Percentiles rank a stretch among this genome's conserved stretches.
phyloP scores from a whole-genome alignment of 148 eudicot genomes.

The Polygonum aviculare region DNA sequence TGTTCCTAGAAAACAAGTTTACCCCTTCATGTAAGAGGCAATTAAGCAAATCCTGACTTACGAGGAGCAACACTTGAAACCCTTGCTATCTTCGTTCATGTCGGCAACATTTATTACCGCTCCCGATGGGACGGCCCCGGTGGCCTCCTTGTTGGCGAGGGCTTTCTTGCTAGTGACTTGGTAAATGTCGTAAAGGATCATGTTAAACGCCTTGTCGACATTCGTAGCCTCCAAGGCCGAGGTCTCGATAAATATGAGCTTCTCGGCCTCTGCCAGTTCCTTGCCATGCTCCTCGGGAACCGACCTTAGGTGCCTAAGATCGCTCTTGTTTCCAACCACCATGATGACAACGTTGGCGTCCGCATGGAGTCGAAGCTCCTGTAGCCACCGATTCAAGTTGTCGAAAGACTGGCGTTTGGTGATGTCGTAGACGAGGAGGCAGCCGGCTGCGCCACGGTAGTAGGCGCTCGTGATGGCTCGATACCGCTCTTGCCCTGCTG shows the following conservation, averaged over 20 bases:
- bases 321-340: conserved; percentile 1
- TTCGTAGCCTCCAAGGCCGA: conserved; percentile 4
- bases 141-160: background rate
- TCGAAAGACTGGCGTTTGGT: background rate
- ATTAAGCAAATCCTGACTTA: background rate
- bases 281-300: background rate
- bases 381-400: background rate
- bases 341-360: background rate
- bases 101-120: background rate
- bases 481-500: background rate
- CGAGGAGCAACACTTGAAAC: conserved; percentile 1
- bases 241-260: background rate
- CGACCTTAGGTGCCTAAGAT: background rate
- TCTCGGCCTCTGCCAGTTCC: background rate
- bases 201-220: background rate
- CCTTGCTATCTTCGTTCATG: background rate
- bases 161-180: background rate
- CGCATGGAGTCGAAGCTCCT: background rate
- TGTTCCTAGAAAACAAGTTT: background rate
- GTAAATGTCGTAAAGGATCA: background rate
- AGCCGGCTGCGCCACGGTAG: background rate
- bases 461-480: background rate
- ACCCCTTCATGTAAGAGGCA: background rate
- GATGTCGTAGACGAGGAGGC: conserved; percentile 2
- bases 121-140: background rate